Evolutionary conservation across 768 basidiomycete genomes (phyloP), one percentile per base, ranked within the genome.

Genomic region (Phlebiopsis gigantea): DNA sequence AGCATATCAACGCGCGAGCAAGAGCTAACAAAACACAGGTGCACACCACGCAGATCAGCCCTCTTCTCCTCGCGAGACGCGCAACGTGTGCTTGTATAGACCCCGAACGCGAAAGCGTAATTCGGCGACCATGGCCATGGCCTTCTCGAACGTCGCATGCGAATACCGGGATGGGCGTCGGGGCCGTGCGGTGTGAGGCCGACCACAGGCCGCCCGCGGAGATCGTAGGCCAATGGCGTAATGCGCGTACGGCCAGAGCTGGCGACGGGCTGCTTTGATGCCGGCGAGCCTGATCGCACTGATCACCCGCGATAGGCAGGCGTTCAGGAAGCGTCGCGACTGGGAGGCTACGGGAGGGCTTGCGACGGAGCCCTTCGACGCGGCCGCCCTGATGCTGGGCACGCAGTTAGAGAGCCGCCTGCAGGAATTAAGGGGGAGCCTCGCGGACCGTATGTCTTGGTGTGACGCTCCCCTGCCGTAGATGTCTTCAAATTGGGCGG

Each of bases 291-390:
- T 46, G 49, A 59, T 59, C 14, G 49, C 58, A 56, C 48, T 59
- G 58, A 59, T 59, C 21, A 21, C 7, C 54, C 44, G 41, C 54
- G 58, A 59, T 59, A 59, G 58, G 54, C 17, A 59, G 42, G 47
- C 31, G 48, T 56, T n/a, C 42, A 51, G 46, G 50, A 59, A 56
- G 31, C 46, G 29, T 26, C 22, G 29, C 17, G 29, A 48, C 9
- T 19, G 4, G 28, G 14, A 29, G 12, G 24, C 28, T 26, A 48
- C 47, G 47, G 28, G 47, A 39, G 34, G 17, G 34, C 34, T 17
- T 39, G 34, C 12, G 34, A 39, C 4, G 34, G 34, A 17, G 8
- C 34, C 12, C 2, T 39, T 39, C 34, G 34, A 17, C 17, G 8
- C 34, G 34, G 8, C 12, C 34, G 34, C 34, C 17, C 2, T 39